Base-by-base conservation (phyloP, 2,329 filamentous ascomycete species). In the Apiospora phragmitis region DNA sequence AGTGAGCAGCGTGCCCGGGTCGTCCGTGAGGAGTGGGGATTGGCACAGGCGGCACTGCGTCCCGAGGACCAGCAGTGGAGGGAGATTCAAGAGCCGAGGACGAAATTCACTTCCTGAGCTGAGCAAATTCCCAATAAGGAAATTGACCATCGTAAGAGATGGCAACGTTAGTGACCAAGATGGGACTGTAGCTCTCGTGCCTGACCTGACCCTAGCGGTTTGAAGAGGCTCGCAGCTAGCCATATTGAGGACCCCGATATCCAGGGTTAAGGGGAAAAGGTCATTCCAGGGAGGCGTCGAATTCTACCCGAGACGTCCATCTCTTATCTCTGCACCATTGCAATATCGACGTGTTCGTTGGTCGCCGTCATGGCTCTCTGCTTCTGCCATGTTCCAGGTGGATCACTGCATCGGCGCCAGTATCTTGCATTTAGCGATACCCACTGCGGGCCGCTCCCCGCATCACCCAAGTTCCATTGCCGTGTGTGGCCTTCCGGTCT, bases 181-280 rank as follows among this genome's bases (percentile, higher is more conserved):
- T 21, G 2, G 18, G 21, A 21, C 21, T 9, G 43, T 9, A 21
- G 21, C 9, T 47, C 2, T 3, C 43, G 18, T 47, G n/a, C 43
- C 43, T 59, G 26, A 47, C 43, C 43, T 59, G 26, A 71, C 70
- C 59, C 38, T 65, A 21, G 35, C 62, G 59, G 69, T 67, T n/a
- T 68, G 65, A 26, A 71, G 67, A 12, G 70, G 70, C 66, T 71
- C 70, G 70, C 70, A 71, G 47, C 67, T 71, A 16, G 70, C 68
- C 49, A 68, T 71, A 16, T 71, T 67, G 45, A 71, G 65, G 45
- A 71, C 67, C 8, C 65, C 67, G 35, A 71, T 38, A 9, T 71
- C 70, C 9, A 71, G 68, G 21, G 70, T 69, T 43, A 71, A 35
- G 43, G 70, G 70, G 4, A 47, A n/a, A 47, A 47, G n/a, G 7